Evolutionary conservation across 257 asterid species (phyloP).

Genomic region (Apocynum venetum): DNA sequence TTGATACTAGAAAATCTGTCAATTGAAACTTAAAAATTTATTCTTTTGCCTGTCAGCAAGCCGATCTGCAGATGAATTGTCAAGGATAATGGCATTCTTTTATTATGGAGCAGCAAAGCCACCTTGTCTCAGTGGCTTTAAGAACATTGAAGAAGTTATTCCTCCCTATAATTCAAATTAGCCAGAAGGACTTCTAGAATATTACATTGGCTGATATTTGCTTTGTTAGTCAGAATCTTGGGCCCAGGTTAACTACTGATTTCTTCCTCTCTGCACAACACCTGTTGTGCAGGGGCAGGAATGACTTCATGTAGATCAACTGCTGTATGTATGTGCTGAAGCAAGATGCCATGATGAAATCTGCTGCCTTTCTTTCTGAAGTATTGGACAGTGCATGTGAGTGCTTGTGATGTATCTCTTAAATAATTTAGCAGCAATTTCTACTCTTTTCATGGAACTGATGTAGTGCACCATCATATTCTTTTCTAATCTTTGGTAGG

Average conservation of each 20-base stretch:
- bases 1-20: neutral
- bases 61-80: constrained; percentile 78
- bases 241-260: neutral
- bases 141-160: constrained; percentile 48
- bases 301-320: neutral
- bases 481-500: neutral
- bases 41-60: constrained; percentile 36
- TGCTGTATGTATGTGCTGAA: neutral
- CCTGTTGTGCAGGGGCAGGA: neutral
- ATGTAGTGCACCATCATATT: neutral
- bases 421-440: neutral
- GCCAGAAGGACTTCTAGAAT: neutral
- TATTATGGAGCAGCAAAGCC: constrained; percentile 91
- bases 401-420: neutral
- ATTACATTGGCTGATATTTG: neutral
- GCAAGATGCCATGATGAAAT: neutral
- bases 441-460: neutral
- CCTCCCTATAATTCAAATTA: constrained; percentile 32
- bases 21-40: neutral
- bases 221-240: neutral
- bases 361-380: neutral
- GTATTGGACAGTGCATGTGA: neutral
- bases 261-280: neutral
- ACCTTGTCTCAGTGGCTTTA: constrained; percentile 47
- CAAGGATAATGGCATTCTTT: constrained; percentile 90